Evolutionary conservation across 1,284 basidiomycete species (phyloP).

Genomic region (Heterobasidion irregulare): DNA sequence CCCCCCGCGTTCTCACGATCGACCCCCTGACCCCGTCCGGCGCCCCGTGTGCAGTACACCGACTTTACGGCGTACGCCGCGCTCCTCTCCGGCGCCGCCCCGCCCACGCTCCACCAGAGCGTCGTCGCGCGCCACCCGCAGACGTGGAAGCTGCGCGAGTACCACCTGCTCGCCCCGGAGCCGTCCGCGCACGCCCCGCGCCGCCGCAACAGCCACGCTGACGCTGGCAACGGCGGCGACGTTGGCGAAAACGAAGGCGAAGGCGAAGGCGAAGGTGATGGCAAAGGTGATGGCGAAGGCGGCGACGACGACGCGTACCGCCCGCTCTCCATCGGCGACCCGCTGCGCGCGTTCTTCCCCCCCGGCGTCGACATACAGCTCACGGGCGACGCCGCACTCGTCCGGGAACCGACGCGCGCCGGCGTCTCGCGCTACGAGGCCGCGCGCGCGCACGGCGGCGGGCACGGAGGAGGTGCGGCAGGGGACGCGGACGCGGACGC

Average conservation of each 20-base stretch:
- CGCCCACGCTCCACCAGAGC: constrained; percentile 44
- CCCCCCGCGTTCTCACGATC: background rate
- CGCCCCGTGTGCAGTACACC: constrained; percentile 44
- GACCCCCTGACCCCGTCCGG: background rate
- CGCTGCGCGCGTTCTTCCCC: constrained; percentile 46
- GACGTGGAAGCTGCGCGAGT: constrained; percentile 69
- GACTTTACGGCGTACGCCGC: constrained; percentile 62
- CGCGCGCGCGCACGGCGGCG: constrained; percentile 4
- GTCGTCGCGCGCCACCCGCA: constrained; percentile 64
- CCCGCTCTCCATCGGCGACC: constrained; percentile 24
- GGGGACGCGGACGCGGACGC: background rate
- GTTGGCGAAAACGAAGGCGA: too few species aligned
- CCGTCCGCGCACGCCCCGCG: constrained; percentile 1
- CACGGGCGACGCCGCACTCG: constrained; percentile 31
- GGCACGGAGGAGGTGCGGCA: too few species aligned
- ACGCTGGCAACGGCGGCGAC: too few species aligned
- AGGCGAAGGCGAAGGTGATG: background rate
- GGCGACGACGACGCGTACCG: constrained; percentile 1
- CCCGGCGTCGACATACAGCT: constrained; percentile 34
- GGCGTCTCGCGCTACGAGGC: constrained; percentile 33
- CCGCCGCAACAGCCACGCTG: background rate
- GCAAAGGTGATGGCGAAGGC: constrained; percentile 11
- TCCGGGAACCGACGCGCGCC: constrained; percentile 29
- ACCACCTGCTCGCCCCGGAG: constrained; percentile 38
- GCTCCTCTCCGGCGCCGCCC: constrained; percentile 54